These are phyloP conservation scores for Hypoxylon sp. DNA, from an alignment of 2,329 filamentous ascomycete species.

Conservation along the genomic window DNA sequence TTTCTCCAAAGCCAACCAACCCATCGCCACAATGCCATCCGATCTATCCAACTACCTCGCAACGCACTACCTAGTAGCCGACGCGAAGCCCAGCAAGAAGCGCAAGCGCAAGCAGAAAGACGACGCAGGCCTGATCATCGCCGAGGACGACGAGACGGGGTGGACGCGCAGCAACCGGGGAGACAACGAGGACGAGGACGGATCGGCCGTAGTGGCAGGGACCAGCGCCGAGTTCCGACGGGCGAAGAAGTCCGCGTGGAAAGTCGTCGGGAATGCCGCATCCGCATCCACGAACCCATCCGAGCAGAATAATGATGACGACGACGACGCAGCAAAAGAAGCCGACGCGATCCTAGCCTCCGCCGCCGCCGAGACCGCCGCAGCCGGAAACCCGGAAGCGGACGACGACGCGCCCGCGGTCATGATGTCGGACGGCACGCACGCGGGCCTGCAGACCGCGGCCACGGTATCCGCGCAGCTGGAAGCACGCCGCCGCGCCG, in stretches of 20 bases:
- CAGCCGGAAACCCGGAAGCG: slow-evolving; percentile 56
- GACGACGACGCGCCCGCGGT: slow-evolving; percentile 54
- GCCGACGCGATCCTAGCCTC: slow-evolving; percentile 83
- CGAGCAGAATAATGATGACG: too few species aligned
- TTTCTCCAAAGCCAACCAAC: background rate
- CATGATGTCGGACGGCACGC: slow-evolving; percentile 88
- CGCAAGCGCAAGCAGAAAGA: slow-evolving; percentile 67
- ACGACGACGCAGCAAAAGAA: slow-evolving; percentile 63
- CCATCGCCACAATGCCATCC: slow-evolving; percentile 55
- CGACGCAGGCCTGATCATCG: slow-evolving; percentile 66
- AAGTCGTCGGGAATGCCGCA: slow-evolving; percentile 64
- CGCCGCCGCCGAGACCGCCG: slow-evolving; percentile 73
- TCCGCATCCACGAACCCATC: slow-evolving; percentile 39
- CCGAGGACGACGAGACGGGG: slow-evolving; percentile 68
- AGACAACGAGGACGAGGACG: slow-evolving; percentile 65
- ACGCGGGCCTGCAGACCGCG: slow-evolving; percentile 86
- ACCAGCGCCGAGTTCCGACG: slow-evolving; percentile 72
- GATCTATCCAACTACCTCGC: slow-evolving; percentile 86
- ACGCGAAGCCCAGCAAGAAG: slow-evolving; percentile 67
- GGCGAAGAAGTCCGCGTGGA: slow-evolving; percentile 83
- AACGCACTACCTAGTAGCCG: slow-evolving; percentile 80
- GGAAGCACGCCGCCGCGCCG: slow-evolving; percentile 65
- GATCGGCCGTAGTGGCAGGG: slow-evolving; percentile 58
- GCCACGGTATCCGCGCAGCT: slow-evolving; percentile 77
- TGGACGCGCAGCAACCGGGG: slow-evolving; percentile 58